These are phyloP conservation scores for Neurospora intermedia DNA, from an alignment of 495 filamentous ascomycete genomes.

Conservation along the genomic window DNA sequence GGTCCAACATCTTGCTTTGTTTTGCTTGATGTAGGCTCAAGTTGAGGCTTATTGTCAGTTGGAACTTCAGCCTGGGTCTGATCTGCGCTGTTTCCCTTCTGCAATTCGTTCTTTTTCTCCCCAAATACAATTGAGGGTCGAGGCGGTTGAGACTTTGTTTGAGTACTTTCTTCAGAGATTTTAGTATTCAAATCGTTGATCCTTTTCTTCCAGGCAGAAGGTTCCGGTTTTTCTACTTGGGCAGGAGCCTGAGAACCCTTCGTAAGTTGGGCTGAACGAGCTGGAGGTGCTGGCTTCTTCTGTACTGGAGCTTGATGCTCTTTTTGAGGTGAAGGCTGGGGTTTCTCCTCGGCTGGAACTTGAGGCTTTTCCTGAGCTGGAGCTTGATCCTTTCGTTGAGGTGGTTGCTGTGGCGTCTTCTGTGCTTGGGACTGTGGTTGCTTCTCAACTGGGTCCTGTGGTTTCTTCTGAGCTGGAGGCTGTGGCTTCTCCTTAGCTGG, in stretches of 20 bases:
- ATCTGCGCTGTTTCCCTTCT: neutral
- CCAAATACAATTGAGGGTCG: neutral
- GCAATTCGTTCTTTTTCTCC: neutral
- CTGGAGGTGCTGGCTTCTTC: neutral
- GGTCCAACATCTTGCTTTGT: neutral
- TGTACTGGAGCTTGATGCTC: neutral
- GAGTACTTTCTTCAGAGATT: neutral
- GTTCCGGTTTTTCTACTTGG: neutral
- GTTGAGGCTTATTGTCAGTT: neutral
- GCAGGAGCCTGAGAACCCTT: neutral
- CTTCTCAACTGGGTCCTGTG: neutral
- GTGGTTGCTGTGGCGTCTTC: neutral
- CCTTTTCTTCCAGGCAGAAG: neutral
- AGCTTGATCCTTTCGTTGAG: too few relatives aligned
- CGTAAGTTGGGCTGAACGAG: neutral
- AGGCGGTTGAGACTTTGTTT: neutral
- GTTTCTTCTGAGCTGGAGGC: neutral
- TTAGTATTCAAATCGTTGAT: neutral
- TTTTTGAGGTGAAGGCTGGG: too few relatives aligned
- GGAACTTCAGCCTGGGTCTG: neutral
- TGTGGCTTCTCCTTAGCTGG: neutral
- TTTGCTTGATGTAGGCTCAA: neutral
- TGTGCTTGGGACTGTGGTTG: neutral
- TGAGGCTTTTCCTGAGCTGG: too few relatives aligned
- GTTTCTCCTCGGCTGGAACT: neutral